Evolutionary conservation across 805 yeast genomes (phyloP).

Genomic region (Kuraishia ogatae): DNA sequence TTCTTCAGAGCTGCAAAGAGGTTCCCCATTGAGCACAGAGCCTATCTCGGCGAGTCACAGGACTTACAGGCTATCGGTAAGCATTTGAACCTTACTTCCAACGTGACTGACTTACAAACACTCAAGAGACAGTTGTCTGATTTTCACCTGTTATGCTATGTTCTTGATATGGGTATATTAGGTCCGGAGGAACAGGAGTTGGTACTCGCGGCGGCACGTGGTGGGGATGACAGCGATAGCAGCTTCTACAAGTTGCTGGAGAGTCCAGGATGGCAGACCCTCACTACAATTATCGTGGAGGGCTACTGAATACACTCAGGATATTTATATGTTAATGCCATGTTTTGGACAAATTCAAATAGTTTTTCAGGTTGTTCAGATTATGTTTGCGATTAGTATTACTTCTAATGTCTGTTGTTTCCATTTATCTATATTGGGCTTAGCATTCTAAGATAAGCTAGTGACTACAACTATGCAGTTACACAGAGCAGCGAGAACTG

Average conservation of each 20-base stretch:
- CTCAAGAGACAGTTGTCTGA: conserved; percentile 39
- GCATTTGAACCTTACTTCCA: conserved; percentile 30
- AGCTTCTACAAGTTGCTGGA: conserved; percentile 38
- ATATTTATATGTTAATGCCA: no score
- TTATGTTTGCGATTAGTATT: no score
- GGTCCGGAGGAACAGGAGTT: conserved; percentile 43
- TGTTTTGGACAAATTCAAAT: no score
- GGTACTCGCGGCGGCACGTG: conserved; percentile 38
- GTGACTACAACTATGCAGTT: no score
- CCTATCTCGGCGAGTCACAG: conserved; percentile 65
- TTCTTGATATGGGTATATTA: conserved; percentile 48
- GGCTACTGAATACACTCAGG: background rate
- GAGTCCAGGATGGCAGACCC: conserved; percentile 77
- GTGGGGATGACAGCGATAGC: conserved; percentile 29
- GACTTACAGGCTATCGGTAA: conserved; percentile 46
- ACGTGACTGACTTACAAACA: conserved; percentile 17
- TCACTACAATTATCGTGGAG: conserved; percentile 39
- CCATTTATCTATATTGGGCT: no score
- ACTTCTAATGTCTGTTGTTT: no score
- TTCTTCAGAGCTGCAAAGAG: conserved; percentile 32
- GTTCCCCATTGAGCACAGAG: conserved; percentile 79
- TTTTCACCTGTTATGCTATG: conserved; percentile 65
- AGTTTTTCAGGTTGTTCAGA: no score
- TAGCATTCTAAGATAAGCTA: no score
- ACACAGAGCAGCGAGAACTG: no score